Conservation (phyloP, 495 filamentous ascomycete genomes). For the Talaromyces borbonicus region DNA sequence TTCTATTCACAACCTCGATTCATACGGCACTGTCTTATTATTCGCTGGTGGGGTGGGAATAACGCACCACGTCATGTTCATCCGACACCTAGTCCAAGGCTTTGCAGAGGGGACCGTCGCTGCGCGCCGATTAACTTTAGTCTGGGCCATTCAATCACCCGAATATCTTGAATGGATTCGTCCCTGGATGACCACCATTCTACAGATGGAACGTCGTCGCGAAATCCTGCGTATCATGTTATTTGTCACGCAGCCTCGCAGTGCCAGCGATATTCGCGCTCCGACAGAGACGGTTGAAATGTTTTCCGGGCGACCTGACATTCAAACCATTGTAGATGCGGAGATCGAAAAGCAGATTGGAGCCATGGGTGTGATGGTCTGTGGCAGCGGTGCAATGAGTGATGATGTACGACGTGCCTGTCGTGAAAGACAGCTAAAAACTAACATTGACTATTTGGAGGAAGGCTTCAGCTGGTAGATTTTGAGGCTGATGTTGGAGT, state of each 20-base stretch:
- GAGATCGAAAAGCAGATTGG: conserved; percentile 71
- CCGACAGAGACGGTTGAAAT: conserved; percentile 70
- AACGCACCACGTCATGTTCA: conserved; percentile 85
- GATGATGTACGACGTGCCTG: conserved; percentile 76
- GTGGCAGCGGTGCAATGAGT: conserved; percentile 71
- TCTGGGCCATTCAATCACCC: conserved; percentile 85
- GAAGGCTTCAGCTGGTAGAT: conserved; percentile 81
- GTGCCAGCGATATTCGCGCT: conserved; percentile 59
- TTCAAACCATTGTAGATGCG: conserved; percentile 63
- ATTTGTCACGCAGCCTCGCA: conserved; percentile 76
- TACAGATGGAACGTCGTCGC: conserved; percentile 65
- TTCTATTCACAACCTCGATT: conserved; percentile 69
- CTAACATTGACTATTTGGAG: conserved; percentile 72
- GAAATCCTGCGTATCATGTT: conserved; percentile 76
- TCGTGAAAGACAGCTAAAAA: conserved; percentile 49
- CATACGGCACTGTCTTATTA: conserved; percentile 82
- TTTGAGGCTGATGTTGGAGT: not conserved
- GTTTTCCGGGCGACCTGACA: conserved; percentile 73
- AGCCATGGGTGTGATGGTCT: conserved; percentile 84
- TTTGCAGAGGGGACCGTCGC: conserved; percentile 66
- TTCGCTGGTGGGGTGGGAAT: conserved; percentile 91
- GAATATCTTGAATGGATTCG: conserved; percentile 88
- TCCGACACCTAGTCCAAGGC: conserved; percentile 67
- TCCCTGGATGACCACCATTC: conserved; percentile 83
- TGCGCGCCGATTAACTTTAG: conserved; percentile 66